Percentiles rank a stretch among this genome's conserved stretches.
phyloP scores from a whole-genome alignment of 2,329 filamentous ascomycete genomes.

The Penicillium sp. region DNA sequence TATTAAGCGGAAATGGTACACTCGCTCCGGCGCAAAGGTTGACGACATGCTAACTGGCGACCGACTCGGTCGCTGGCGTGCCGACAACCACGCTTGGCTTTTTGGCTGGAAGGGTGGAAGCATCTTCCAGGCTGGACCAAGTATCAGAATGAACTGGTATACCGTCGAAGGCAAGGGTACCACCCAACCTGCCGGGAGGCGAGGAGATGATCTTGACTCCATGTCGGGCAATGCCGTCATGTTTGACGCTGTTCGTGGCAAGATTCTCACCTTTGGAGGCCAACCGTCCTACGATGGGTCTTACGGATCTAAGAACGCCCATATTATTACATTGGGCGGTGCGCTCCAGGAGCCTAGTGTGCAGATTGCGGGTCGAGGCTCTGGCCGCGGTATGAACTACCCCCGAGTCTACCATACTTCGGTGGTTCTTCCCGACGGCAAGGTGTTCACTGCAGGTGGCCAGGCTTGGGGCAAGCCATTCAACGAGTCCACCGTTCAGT shows the following conservation, averaged over 20 bases:
- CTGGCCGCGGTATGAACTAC: constrained; percentile 51
- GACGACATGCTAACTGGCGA: constrained; percentile 55
- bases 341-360: constrained; percentile 16
- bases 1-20: constrained; percentile 48
- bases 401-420: constrained; percentile 47
- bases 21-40: constrained; percentile 45
- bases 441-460: constrained; percentile 51
- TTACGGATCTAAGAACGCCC: constrained; percentile 46
- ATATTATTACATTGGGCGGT: constrained; percentile 51
- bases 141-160: constrained; percentile 59
- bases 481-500: constrained; percentile 43
- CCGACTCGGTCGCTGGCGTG: constrained; percentile 37
- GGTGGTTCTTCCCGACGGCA: constrained; percentile 52
- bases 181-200: constrained; percentile 43
- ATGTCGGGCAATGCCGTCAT: constrained; percentile 60
- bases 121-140: constrained; percentile 58
- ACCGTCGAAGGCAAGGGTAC: constrained; percentile 46
- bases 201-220: constrained; percentile 47
- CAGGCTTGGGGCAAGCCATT: constrained; percentile 47
- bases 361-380: constrained; percentile 33
- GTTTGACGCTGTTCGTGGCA: constrained; percentile 56
- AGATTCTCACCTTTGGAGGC: constrained; percentile 58
- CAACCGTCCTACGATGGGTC: constrained; percentile 47
- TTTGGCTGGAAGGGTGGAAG: constrained; percentile 51
- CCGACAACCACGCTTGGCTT: constrained; percentile 57